phyloP scores from a whole-genome alignment of 495 filamentous ascomycete genomes.

The Bacidia gigantensis region DNA sequence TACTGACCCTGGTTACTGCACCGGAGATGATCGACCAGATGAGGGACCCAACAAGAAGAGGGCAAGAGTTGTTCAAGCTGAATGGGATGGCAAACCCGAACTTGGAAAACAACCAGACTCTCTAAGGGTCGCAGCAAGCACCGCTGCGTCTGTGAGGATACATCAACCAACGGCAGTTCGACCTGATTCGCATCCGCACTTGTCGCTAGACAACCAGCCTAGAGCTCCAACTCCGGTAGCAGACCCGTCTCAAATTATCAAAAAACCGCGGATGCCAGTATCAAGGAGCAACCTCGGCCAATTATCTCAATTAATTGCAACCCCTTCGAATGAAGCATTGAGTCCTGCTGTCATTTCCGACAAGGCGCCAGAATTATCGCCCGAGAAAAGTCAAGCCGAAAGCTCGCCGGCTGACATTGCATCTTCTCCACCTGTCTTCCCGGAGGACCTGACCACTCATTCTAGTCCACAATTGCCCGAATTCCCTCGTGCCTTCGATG shows the following conservation, averaged over 20 bases:
- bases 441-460: conserved; percentile 38
- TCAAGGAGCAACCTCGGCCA: conserved; percentile 27
- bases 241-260: conserved; percentile 20
- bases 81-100: conserved; percentile 51
- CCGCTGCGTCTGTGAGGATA: conserved; percentile 72
- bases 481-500: conserved; percentile 48
- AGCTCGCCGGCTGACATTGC: conserved; percentile 49
- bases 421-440: conserved; percentile 66
- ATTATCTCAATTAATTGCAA: conserved; percentile 26
- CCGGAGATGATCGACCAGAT: conserved; percentile 56
- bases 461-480: conserved; percentile 66
- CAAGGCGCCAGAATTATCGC: conserved; percentile 40
- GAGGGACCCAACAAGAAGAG: conserved; percentile 49
- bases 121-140: conserved; percentile 76
- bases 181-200: conserved; percentile 31
- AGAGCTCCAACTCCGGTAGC: conserved; percentile 74
- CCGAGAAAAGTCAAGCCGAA: conserved; percentile 34
- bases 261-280: conserved; percentile 13
- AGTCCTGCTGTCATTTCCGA: conserved; percentile 24
- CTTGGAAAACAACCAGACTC: conserved; percentile 63
- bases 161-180: conserved; percentile 60
- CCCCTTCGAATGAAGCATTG: conserved; percentile 37
- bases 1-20: conserved; percentile 47
- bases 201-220: conserved; percentile 58
- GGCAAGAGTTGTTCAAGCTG: conserved; percentile 56